Percentiles rank a stretch among this genome's conserved stretches.
Evolutionary conservation across 768 basidiomycete species (phyloP).

Genomic region (Piloderma croceum): DNA sequence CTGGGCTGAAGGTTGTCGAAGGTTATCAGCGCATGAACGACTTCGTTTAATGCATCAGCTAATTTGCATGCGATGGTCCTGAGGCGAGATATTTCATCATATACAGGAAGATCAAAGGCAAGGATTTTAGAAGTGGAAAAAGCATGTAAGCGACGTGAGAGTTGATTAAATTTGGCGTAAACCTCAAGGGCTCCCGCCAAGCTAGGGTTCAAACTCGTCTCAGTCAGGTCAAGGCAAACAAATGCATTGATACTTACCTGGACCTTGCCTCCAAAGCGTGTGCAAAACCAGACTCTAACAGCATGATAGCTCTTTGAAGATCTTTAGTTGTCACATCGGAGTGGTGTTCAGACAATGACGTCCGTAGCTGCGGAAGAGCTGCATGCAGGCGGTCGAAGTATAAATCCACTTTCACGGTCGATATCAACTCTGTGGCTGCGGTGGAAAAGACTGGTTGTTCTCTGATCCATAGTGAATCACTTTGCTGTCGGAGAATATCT

Average conservation of each 20-base stretch:
- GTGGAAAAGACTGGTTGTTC: constrained; percentile 46
- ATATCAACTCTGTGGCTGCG: constrained; percentile 18
- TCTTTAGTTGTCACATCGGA: constrained; percentile 83
- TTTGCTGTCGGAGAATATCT: constrained; percentile 53
- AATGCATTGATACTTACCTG: constrained; percentile 42
- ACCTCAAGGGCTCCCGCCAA: constrained; percentile 23
- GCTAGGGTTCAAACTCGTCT: constrained; percentile 13
- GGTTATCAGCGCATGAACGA: constrained; percentile 26
- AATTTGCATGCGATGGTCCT: constrained; percentile 28
- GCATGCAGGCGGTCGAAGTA: constrained; percentile 64
- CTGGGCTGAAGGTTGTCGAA: constrained; percentile 31
- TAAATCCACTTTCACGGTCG: constrained; percentile 42
- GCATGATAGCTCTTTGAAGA: constrained; percentile 68
- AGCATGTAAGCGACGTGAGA: constrained; percentile 28
- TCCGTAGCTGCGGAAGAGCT: constrained; percentile 61
- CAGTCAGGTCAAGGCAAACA: constrained; percentile 3
- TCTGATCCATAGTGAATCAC: constrained; percentile 55
- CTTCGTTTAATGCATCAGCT: constrained; percentile 33
- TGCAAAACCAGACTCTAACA: constrained; percentile 74
- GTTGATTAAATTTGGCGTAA: constrained; percentile 20
- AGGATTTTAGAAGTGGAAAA: too few species aligned
- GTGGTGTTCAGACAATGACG: constrained; percentile 64
- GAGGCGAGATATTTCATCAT: constrained; percentile 1
- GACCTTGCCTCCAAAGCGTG: constrained; percentile 58
- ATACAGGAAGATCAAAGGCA: too few species aligned